Evolutionary conservation across 2,329 filamentous ascomycete species (phyloP).

Genomic region (Epichloe uncinata): DNA sequence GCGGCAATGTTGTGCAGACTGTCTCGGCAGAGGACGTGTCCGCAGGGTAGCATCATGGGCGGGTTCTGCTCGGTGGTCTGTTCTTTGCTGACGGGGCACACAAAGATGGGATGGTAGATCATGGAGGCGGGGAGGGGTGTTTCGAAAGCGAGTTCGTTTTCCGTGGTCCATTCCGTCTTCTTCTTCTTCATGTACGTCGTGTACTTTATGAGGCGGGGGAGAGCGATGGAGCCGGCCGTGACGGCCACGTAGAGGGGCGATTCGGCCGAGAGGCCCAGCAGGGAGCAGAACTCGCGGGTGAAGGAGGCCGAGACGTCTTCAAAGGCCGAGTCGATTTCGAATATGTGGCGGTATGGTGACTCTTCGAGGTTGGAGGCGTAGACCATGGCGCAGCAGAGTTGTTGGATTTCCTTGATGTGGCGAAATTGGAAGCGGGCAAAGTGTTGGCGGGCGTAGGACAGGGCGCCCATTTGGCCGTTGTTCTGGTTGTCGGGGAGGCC

Average conservation of each 20-base stretch:
- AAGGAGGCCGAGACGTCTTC: constrained; percentile 78
- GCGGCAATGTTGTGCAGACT: constrained; percentile 65
- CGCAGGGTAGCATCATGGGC: constrained; percentile 92
- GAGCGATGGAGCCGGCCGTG: constrained; percentile 81
- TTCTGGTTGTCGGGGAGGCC: constrained; percentile 39
- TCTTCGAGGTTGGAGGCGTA: constrained; percentile 59
- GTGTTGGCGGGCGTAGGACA: constrained; percentile 61
- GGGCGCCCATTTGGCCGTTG: constrained; percentile 49
- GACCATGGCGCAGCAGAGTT: constrained; percentile 68
- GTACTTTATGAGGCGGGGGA: constrained; percentile 81
- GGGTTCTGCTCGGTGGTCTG: constrained; percentile 89
- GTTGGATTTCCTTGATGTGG: constrained; percentile 67
- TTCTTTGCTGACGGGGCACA: constrained; percentile 93
- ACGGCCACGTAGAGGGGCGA: constrained; percentile 87
- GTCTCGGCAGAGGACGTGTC: constrained; percentile 83
- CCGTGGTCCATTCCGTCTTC: constrained; percentile 87
- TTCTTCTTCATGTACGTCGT: constrained; percentile 78
- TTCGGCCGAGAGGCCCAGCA: constrained; percentile 79
- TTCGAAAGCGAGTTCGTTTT: constrained; percentile 76
- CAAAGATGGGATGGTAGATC: constrained; percentile 91
- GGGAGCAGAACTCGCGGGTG: constrained; percentile 84
- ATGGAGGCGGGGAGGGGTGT: constrained; percentile 45
- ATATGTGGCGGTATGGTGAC: constrained; percentile 70
- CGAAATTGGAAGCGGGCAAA: constrained; percentile 63
- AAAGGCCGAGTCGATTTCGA: constrained; percentile 64